Evolutionary conservation across 2,329 filamentous ascomycete species (phyloP).

Genomic region (Calcarisporium arbuscula): DNA sequence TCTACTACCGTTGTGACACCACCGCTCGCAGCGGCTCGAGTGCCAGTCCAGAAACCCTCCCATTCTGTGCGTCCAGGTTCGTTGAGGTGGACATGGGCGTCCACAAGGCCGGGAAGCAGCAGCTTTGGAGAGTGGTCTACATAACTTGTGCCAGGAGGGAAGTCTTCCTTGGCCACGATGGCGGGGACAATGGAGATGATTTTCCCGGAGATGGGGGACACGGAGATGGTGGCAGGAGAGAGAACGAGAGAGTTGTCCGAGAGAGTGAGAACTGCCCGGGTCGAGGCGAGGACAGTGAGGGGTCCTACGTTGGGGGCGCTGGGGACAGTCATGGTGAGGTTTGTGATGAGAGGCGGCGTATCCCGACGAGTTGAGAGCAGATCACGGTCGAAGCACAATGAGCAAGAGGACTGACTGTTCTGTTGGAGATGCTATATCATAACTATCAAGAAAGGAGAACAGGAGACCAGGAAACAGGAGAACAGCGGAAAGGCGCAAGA

Average conservation of each 20-base stretch:
- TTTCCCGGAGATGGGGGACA: conserved; percentile 76
- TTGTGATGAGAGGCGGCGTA: neutral
- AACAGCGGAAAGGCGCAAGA: neutral
- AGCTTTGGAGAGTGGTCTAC: conserved; percentile 79
- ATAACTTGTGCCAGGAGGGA: conserved; percentile 68
- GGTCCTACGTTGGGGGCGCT: conserved; percentile 23
- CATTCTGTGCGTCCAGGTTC: conserved; percentile 96
- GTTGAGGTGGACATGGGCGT: conserved; percentile 96
- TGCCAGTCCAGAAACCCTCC: conserved; percentile 97
- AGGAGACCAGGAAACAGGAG: neutral
- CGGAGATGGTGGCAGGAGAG: conserved; percentile 74
- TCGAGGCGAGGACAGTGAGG: conserved; percentile 74
- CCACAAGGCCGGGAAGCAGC: conserved; percentile 84
- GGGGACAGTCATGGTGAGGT: conserved; percentile 23
- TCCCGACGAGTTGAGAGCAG: no score
- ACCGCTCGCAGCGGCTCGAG: conserved; percentile 85
- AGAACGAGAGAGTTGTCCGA: conserved; percentile 55
- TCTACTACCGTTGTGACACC: conserved; percentile 96
- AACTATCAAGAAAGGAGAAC: no score
- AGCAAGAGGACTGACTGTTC: no score
- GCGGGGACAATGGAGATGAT: conserved; percentile 70
- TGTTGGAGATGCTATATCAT: no score
- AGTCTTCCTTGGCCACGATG: conserved; percentile 68
- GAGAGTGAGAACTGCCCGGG: conserved; percentile 72
- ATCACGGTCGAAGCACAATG: no score